Conservation (phyloP, 257 asterid genomes). For the Leonotis leonurus region DNA sequence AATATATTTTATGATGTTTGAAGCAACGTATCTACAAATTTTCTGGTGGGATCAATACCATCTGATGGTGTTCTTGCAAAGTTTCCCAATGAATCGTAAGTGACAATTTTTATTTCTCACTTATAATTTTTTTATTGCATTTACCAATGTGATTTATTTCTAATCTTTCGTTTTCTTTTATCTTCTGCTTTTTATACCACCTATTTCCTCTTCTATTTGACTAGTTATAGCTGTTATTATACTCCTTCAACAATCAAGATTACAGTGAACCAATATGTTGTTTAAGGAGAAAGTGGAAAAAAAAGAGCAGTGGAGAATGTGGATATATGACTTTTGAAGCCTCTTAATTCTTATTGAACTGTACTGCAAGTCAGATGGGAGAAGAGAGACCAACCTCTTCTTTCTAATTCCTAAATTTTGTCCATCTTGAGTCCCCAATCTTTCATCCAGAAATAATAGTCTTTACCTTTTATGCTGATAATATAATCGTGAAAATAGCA, state of each 20-base stretch:
- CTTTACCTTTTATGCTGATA: background rate
- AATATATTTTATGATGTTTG: slow-evolving; percentile 30
- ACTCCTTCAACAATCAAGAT: background rate
- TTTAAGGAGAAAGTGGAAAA: background rate
- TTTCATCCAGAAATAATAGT: background rate
- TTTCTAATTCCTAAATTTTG: background rate
- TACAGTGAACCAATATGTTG: background rate
- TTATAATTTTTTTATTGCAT: background rate
- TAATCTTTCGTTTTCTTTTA: slow-evolving; percentile 1
- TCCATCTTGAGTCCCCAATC: background rate
- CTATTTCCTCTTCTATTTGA: background rate
- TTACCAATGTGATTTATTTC: background rate
- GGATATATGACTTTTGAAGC: background rate
- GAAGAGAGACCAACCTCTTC: background rate
- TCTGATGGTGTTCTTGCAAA: slow-evolving; percentile 71
- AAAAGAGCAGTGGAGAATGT: background rate
- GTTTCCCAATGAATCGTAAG: slow-evolving; percentile 79
- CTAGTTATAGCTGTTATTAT: slow-evolving; percentile 2
- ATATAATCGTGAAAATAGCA: background rate
- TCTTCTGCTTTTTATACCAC: slow-evolving; percentile 8
- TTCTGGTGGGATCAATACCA: slow-evolving; percentile 83
- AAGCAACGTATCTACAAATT: slow-evolving; percentile 93
- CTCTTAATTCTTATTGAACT: background rate
- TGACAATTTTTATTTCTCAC: slow-evolving; percentile 5
- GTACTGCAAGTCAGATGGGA: background rate